Evolutionary conservation across 257 asterid genomes (phyloP), one percentile per base, ranked within the genome.

Genomic region (Petrea volubilis): DNA sequence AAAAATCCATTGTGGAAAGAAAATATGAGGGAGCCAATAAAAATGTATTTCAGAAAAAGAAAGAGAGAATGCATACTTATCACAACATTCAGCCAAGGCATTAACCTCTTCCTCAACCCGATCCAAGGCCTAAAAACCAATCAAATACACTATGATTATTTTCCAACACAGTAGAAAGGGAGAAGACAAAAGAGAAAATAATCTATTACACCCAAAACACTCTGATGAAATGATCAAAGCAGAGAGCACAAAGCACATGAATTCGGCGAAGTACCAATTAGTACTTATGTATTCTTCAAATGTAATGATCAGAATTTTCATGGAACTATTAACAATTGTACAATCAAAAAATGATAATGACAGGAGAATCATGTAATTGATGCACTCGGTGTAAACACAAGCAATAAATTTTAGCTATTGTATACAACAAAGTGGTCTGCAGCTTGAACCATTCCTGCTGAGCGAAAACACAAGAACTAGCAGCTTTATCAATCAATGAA

Each of bases 61-160:
- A 76, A 53, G 63, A 60, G 25, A 65, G 79, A 7, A 46, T 51
- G 60, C 86, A 60, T 86, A 94, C 98, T 87, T 91, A 74, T 94
- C 97, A 56, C 99, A 94, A 50, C 97, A 91, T 71, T 91, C 95
- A 8, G 91, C 95, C 83, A 94, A 83, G 27, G 89, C 86, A 87
- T 82, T 85, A 24, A 94, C 99, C 85, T 94, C 99, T 68, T 88
- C 90, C 78, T 94, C 99, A 36, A 94, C 97, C 56, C 73, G 91
- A 79, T 94, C 97, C 93, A 94, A 79, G 46, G 96, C 95, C 99
- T 91, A 79, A 57, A 29, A 68, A 58, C 60, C 60, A 61, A 58
- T 25, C 24, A 73, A 73, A 55, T 20, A 40, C 58, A 60, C 33
- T 51, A 31, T 2, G 57, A 67, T 73, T 47, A 81, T 59, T 53